Conservation (phyloP, 2,329 filamentous ascomycete genomes). For the Fusarium illudens region DNA sequence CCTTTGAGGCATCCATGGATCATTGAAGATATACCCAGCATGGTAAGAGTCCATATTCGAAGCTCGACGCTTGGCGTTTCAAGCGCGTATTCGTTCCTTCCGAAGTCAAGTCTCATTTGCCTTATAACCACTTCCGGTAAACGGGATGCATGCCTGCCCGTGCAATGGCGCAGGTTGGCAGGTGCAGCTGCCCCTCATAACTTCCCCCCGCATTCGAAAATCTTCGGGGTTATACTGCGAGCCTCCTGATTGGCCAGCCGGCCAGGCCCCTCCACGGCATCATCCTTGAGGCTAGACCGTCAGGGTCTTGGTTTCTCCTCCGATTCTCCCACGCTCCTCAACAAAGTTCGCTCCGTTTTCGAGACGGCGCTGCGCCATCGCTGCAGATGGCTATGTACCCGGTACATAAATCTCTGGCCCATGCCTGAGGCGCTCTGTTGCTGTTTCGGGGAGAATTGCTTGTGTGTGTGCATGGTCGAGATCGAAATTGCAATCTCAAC, state of each 20-base stretch:
- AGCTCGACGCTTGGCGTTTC: not conserved
- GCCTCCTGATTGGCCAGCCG: conserved; percentile 25
- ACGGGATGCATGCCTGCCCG: not conserved
- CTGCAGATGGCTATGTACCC: not conserved
- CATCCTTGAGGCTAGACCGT: conserved; percentile 5
- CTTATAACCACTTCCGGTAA: not conserved
- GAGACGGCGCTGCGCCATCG: not conserved
- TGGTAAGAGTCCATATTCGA: not conserved
- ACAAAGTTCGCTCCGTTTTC: conserved; percentile 22
- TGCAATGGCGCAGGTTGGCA: conserved; percentile 14
- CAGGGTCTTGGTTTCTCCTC: conserved; percentile 23
- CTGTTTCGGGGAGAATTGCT: not conserved
- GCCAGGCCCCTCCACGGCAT: conserved; percentile 12
- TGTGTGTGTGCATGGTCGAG: not conserved
- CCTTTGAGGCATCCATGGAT: not conserved
- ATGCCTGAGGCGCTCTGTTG: not conserved
- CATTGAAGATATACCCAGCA: not conserved
- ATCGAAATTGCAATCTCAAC: conserved; percentile 9
- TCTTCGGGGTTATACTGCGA: conserved; percentile 29
- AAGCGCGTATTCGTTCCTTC: not conserved
- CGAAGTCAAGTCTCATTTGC: not conserved
- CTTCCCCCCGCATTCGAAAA: conserved; percentile 36
- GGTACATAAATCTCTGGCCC: not conserved
- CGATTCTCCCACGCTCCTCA: conserved; percentile 19
- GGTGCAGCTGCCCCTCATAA: conserved; percentile 33